Conservation (phyloP, 352 stramenopile genomes). For the Pythium aquatile region DNA sequence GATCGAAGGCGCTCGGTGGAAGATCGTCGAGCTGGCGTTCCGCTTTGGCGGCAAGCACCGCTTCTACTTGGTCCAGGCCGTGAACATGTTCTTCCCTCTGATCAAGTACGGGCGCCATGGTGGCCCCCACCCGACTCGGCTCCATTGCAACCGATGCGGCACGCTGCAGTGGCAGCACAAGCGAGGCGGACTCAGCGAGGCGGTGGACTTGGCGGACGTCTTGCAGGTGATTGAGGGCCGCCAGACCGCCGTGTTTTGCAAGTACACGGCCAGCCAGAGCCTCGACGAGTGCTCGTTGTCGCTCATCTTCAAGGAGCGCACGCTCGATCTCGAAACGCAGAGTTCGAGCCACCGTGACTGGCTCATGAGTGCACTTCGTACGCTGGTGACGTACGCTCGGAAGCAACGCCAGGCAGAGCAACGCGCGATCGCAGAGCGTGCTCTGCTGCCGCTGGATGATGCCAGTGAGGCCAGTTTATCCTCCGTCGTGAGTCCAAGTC, state of each 20-base stretch:
- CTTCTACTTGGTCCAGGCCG: conserved; percentile 80
- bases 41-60: conserved; percentile 83
- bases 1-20: conserved; percentile 80
- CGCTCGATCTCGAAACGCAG: conserved; percentile 77
- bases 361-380: conserved; percentile 74
- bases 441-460: conserved; percentile 21
- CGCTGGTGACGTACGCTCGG: conserved; percentile 67
- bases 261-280: conserved; percentile 47
- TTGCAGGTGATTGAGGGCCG: conserved; percentile 67
- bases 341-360: conserved; percentile 78
- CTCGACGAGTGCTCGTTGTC: conserved; percentile 66
- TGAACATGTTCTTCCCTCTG: conserved; percentile 86
- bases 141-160: conserved; percentile 81
- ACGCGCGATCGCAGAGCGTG: conserved; percentile 69
- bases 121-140: conserved; percentile 59
- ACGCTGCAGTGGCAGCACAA: conserved; percentile 88
- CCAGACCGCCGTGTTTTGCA: conserved; percentile 75
- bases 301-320: conserved; percentile 72
- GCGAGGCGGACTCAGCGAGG: conserved; percentile 59
- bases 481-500: conserved; percentile 1
- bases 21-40: conserved; percentile 84
- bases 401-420: conserved; percentile 72
- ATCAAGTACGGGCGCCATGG: conserved; percentile 79
- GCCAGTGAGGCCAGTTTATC: conserved; percentile 5
- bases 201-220: conserved; percentile 72